These are phyloP conservation scores for Alternaria postmessia DNA, from an alignment of 2,329 filamentous ascomycete genomes.

Conservation along the genomic window DNA sequence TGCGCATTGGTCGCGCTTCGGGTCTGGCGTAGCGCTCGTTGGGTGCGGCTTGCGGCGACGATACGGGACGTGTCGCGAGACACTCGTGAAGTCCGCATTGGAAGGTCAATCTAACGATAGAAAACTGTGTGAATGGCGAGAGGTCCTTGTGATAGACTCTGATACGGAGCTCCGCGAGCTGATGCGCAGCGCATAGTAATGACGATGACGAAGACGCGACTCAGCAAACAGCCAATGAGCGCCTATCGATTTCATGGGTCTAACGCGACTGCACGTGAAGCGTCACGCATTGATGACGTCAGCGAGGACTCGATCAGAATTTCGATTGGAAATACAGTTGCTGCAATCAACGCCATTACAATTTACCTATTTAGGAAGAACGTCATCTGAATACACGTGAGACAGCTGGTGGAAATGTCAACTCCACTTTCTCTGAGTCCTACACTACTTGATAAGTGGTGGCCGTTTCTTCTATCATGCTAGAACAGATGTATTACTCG, in stretches of 20 bases:
- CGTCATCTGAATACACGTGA: neutral
- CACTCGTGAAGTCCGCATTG: constrained; percentile 50
- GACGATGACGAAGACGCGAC: constrained; percentile 1
- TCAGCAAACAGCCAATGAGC: neutral
- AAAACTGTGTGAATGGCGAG: neutral
- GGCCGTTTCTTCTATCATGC: neutral
- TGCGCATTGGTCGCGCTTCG: constrained; percentile 35
- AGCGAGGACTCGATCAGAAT: neutral
- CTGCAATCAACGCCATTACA: neutral
- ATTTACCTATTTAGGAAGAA: neutral
- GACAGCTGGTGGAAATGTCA: neutral
- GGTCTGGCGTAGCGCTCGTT: constrained; percentile 43
- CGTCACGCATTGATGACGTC: neutral
- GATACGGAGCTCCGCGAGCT: neutral
- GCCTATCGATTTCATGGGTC: neutral
- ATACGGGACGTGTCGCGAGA: constrained; percentile 48
- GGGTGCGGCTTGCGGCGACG: constrained; percentile 39
- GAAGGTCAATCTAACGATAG: neutral
- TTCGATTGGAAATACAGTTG: neutral
- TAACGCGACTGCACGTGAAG: neutral
- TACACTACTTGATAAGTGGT: neutral
- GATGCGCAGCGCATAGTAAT: neutral
- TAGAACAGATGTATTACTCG: neutral
- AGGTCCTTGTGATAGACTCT: neutral
- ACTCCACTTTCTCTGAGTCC: neutral